Base-by-base conservation (phyloP, 352 stramenopile genomes). In the Phytophthora hybrid region DNA sequence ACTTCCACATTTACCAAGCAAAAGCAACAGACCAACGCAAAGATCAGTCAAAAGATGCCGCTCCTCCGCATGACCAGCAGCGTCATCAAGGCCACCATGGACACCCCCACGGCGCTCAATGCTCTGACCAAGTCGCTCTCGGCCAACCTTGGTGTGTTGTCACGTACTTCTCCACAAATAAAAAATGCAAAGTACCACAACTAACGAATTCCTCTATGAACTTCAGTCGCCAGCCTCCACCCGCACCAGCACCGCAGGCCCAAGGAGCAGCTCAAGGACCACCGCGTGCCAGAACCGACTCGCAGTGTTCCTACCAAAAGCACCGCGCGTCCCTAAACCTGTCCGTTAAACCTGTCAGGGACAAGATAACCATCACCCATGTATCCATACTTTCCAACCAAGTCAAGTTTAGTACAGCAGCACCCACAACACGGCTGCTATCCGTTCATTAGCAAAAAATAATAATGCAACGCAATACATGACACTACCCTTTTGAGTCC, bases 381-480 rank as follows among this genome's bases (percentile, higher is more conserved):
- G 23, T 34, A 32, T 49, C 10, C 44, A 51, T 51, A 47, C 44
- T 19, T 62, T 51, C n/a, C 34, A 63, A 51, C 18, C 21, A 32
- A 16, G 26, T 31, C 26, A 54, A 32, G 59, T 65, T 16, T 46
- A 56, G 57, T 64, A 46, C 11, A 59, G 13, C 59, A 65, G 41
- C 18, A n/a, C 37, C 11, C 29, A 65, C 23, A 13, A 31, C 26
- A 19, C 4, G 14, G 26, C 41, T 56, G 39, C 34, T 18, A 2
- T 67, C 21, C 3, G 41, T 71, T 63, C 29, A 56, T 66, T 70
- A 66, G 47, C 32, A 58, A 68, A 76, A 75, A 64, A 26, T 26
- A 68, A 53, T 44, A 58, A 72, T 73, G 58, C 41, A 31, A 69
- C 63, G 59, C 62, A 76, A 78, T 63, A 72, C 21, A 74, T 65